phyloP scores from a whole-genome alignment of 164 flowering plant genomes.

The Tetrastigma voinierianum region DNA sequence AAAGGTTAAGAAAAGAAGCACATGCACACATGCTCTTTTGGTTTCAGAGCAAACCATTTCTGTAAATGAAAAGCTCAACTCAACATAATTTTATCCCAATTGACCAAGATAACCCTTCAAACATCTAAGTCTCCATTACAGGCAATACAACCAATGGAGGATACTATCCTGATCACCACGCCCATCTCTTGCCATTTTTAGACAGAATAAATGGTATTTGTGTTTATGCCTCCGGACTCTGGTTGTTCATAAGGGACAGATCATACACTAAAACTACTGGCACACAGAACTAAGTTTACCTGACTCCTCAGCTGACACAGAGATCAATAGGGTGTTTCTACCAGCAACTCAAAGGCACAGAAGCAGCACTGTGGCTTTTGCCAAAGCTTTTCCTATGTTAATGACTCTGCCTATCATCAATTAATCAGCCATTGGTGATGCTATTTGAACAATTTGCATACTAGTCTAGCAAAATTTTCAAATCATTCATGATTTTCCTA shows the following conservation, averaged over 20 bases:
- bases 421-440: constrained; percentile 66
- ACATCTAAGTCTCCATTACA: constrained; percentile 11
- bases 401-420: constrained; percentile 59
- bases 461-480: not conserved
- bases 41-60: no score
- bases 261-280: constrained; percentile 50
- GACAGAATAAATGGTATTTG: constrained; percentile 27
- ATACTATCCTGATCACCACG: constrained; percentile 60
- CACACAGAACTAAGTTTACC: constrained; percentile 58
- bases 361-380: constrained; percentile 54
- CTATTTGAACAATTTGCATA: not conserved
- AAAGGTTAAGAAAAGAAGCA: no score
- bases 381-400: constrained; percentile 57
- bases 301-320: not conserved
- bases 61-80: no score
- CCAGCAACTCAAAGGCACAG: constrained; percentile 40
- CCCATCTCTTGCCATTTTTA: constrained; percentile 49
- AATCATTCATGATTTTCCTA: not conserved
- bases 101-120: not conserved
- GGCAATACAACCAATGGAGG: constrained; percentile 43
- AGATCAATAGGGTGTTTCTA: constrained; percentile 25
- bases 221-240: constrained; percentile 63
- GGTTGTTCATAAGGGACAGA: constrained; percentile 34
- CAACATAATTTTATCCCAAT: no score
- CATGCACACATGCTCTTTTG: no score